A percentile compares a stretch with the other conserved stretches of the same genome.
Conservation (phyloP, 768 basidiomycete species). For the Suillus bovinus region DNA sequence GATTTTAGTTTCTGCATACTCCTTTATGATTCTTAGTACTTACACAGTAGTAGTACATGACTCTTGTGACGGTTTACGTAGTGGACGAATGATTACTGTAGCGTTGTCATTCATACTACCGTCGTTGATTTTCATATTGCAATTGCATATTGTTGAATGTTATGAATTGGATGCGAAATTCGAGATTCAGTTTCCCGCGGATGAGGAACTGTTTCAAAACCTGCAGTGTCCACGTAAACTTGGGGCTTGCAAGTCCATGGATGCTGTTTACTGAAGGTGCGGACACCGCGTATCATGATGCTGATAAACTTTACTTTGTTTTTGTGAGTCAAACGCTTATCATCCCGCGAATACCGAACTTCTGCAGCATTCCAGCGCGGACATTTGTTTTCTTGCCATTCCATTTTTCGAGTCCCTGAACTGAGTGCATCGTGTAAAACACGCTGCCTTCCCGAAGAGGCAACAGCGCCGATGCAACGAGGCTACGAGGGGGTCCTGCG, state of each 20-base stretch:
- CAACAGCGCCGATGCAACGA: neutral
- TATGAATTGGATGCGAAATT: too few relatives aligned
- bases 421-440: neutral
- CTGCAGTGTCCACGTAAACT: neutral
- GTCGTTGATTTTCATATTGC: neutral
- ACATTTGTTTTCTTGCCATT: neutral
- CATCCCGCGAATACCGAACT: neutral
- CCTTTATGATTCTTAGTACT: conserved; percentile 19
- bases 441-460: conserved; percentile 1
- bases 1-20: conserved; percentile 35
- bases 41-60: conserved; percentile 6
- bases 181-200: neutral
- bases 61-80: conserved; percentile 7
- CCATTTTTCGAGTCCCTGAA: neutral
- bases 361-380: neutral
- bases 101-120: neutral
- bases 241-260: neutral
- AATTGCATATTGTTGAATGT: neutral
- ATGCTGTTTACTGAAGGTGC: neutral
- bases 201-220: neutral
- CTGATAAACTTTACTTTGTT: neutral
- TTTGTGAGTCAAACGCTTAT: neutral
- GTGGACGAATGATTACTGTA: conserved; percentile 26
- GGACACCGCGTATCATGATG: neutral
- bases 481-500: conserved; percentile 1